Evolutionary conservation across 2,329 filamentous ascomycete species (phyloP).

Genomic region (Apiospora saccharicola): DNA sequence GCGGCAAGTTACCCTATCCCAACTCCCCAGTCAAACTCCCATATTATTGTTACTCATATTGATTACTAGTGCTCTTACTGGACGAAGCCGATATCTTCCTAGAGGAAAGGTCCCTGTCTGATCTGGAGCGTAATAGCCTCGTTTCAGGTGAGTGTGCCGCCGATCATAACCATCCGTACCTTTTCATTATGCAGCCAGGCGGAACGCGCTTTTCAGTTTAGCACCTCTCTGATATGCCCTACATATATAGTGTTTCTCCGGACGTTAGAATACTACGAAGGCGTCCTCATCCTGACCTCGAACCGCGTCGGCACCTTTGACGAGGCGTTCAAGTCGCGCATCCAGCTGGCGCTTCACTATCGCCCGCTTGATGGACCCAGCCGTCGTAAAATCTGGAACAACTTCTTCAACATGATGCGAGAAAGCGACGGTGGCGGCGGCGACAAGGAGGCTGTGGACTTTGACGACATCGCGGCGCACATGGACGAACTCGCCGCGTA

Average conservation of each 20-base stretch:
- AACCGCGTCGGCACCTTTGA: background rate
- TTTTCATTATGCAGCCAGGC: too few relatives aligned
- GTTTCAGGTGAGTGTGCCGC: background rate
- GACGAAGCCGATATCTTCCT: background rate
- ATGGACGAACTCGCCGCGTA: background rate
- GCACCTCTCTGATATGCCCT: too few relatives aligned
- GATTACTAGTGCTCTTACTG: background rate
- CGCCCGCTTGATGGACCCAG: background rate
- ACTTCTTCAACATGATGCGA: background rate
- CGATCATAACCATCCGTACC: too few relatives aligned
- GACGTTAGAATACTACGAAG: background rate
- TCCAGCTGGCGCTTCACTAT: background rate
- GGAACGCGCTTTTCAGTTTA: too few relatives aligned
- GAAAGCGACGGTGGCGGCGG: too few relatives aligned
- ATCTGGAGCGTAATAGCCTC: slow-evolving; percentile 1
- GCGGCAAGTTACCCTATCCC: background rate
- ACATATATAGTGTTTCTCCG: too few relatives aligned
- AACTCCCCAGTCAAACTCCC: background rate
- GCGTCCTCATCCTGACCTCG: background rate
- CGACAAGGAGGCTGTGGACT: background rate
- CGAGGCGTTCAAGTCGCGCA: background rate
- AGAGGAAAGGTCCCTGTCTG: background rate
- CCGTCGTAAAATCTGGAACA: background rate
- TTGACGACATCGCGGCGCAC: slow-evolving; percentile 7
- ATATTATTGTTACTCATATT: too few relatives aligned